A percentile compares a stretch with the other conserved stretches of the same genome.
phyloP scores from a whole-genome alignment of 805 yeast species.

The Candida dajiaensis region DNA sequence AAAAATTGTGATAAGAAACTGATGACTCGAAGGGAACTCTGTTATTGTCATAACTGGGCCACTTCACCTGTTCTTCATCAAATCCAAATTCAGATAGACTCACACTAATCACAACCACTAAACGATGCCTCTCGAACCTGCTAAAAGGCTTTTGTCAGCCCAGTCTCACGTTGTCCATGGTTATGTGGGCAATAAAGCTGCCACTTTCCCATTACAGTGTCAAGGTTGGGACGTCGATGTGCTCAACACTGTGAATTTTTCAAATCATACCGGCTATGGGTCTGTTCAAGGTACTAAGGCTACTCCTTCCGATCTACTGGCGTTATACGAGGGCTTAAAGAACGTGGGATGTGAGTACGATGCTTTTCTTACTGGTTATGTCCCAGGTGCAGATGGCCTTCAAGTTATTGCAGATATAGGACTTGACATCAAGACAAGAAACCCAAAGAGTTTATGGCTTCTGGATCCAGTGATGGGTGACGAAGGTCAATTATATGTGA shows the following conservation, averaged over 20 bases:
- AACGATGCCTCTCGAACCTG: constrained; percentile 6
- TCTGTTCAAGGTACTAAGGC: constrained; percentile 43
- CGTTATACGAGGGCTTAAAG: constrained; percentile 35
- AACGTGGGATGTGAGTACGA: constrained; percentile 33
- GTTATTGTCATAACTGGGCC: too few species aligned
- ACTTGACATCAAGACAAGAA: constrained; percentile 28
- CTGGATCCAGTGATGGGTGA: constrained; percentile 83
- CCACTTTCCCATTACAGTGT: constrained; percentile 58
- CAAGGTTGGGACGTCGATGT: constrained; percentile 69
- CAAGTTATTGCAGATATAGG: constrained; percentile 36
- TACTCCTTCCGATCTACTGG: constrained; percentile 33
- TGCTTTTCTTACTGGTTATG: constrained; percentile 62
- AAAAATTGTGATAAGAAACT: not conserved
- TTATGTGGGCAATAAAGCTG: constrained; percentile 65
- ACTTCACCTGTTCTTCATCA: too few species aligned
- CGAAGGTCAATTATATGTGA: constrained; percentile 64
- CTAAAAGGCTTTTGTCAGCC: constrained; percentile 36
- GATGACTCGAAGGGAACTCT: not conserved
- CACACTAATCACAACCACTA: too few species aligned
- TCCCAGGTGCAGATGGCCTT: constrained; percentile 51
- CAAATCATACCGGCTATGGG: constrained; percentile 72
- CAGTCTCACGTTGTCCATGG: constrained; percentile 74
- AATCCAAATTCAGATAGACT: too few species aligned
- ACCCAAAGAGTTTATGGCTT: constrained; percentile 42
- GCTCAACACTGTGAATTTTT: constrained; percentile 57